Evolutionary conservation across 73 alveolate species (phyloP).

Genomic region (Paramecium pentaurelia): DNA sequence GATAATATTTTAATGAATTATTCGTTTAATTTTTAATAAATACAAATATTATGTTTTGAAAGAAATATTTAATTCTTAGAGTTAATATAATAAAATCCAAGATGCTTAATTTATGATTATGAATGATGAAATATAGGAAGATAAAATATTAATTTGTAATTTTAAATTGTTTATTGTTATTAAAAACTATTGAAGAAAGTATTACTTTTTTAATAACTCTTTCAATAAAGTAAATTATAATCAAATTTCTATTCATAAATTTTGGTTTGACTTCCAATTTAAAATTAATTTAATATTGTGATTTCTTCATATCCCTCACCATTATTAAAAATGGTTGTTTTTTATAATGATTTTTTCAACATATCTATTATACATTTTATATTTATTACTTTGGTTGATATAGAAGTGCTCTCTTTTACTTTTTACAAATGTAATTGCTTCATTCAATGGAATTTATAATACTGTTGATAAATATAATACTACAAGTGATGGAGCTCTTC

Average conservation of each 20-base stretch:
- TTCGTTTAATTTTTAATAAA: no score
- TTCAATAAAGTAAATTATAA: neutral
- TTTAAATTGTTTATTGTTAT: no score
- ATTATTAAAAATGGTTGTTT: neutral
- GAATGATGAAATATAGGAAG: no score
- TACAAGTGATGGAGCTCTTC: slow-evolving; percentile 73
- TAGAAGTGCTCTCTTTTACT: slow-evolving; percentile 55
- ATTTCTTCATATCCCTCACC: neutral
- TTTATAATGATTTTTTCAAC: neutral
- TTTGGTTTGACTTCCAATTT: neutral
- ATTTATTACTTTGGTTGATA: neutral
- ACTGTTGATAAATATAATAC: slow-evolving; percentile 64
- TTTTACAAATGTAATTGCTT: slow-evolving; percentile 62
- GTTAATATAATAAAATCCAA: no score
- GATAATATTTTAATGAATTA: no score
- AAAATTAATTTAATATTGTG: neutral
- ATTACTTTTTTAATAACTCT: neutral
- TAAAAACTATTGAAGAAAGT: no score
- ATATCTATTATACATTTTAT: neutral
- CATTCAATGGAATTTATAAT: slow-evolving; percentile 60
- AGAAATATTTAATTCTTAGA: no score
- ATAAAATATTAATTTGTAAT: no score
- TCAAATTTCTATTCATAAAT: neutral
- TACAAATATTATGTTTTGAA: no score
- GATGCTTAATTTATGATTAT: no score